Percentiles rank a stretch among this genome's conserved stretches.
Conservation (phyloP, 1,284 basidiomycete genomes). For the Apiotrichum laibachii region DNA sequence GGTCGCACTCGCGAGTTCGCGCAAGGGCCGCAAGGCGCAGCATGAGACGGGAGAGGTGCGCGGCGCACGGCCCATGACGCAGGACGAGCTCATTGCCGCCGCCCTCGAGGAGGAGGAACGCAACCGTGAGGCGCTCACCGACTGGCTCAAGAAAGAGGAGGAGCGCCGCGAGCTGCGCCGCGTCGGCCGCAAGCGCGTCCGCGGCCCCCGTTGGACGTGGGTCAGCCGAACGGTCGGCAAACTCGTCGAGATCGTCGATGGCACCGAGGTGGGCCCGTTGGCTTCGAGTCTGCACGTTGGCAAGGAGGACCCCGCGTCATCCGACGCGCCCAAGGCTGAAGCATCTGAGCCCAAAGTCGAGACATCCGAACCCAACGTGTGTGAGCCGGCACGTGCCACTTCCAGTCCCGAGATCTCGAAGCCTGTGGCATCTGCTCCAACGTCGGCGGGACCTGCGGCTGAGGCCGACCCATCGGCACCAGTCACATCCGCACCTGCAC, state of each 20-base stretch:
- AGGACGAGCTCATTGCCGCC: conserved; percentile 55
- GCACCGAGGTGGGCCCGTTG: neutral
- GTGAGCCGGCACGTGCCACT: no score
- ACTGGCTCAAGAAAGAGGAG: conserved; percentile 55
- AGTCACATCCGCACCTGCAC: no score
- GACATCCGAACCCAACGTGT: no score
- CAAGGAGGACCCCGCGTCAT: neutral
- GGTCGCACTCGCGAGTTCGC: conserved; percentile 5
- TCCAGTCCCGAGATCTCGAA: no score
- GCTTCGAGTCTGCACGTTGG: neutral
- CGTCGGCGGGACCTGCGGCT: no score
- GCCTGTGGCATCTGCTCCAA: no score
- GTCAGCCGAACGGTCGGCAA: conserved; percentile 50
- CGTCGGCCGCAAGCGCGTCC: conserved; percentile 50
- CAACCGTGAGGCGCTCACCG: conserved; percentile 54
- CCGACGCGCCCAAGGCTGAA: no score
- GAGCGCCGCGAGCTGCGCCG: conserved; percentile 52
- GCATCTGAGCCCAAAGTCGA: no score
- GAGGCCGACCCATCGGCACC: no score
- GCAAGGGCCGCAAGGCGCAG: conserved; percentile 33
- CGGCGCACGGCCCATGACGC: conserved; percentile 45
- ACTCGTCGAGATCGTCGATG: conserved; percentile 37
- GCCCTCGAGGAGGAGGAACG: conserved; percentile 56
- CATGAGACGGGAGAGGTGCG: conserved; percentile 40
- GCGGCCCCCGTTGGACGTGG: conserved; percentile 54